These are phyloP conservation scores for Xylaria cubensis DNA, from an alignment of 495 filamentous ascomycete genomes.

Conservation along the genomic window DNA sequence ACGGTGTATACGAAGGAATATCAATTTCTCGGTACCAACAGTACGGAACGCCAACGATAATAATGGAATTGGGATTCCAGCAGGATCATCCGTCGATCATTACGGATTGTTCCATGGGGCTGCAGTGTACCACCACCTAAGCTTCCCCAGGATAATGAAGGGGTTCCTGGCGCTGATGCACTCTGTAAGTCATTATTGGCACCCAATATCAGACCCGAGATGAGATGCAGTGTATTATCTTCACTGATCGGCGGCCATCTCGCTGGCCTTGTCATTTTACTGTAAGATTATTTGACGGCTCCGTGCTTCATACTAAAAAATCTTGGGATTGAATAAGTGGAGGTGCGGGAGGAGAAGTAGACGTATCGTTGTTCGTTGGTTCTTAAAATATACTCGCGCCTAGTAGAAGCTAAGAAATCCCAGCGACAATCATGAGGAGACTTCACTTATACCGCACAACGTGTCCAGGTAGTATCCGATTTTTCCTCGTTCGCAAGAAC, in stretches of 20 bases:
- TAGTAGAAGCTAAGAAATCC: constrained; percentile 2
- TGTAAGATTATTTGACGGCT: not conserved
- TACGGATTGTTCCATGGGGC: not conserved
- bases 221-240: constrained; percentile 6
- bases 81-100: constrained; percentile 19
- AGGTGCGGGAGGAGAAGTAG: not conserved
- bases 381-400: not conserved
- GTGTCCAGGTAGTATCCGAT: constrained; percentile 14
- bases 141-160: not conserved
- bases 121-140: not conserved
- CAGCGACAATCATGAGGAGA: not conserved
- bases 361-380: not conserved
- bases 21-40: constrained; percentile 1
- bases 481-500: not conserved
- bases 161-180: not conserved
- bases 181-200: not conserved
- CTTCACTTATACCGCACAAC: constrained; percentile 12
- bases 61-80: constrained; percentile 1
- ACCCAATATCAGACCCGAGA: constrained; percentile 3
- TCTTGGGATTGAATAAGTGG: not conserved
- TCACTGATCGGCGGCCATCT: constrained; percentile 11
- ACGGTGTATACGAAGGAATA: not conserved
- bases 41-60: not conserved
- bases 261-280: not conserved
- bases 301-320: not conserved